Evolutionary conservation across 495 filamentous ascomycete genomes (phyloP).

Genomic region (Lepidopterella palustris): DNA sequence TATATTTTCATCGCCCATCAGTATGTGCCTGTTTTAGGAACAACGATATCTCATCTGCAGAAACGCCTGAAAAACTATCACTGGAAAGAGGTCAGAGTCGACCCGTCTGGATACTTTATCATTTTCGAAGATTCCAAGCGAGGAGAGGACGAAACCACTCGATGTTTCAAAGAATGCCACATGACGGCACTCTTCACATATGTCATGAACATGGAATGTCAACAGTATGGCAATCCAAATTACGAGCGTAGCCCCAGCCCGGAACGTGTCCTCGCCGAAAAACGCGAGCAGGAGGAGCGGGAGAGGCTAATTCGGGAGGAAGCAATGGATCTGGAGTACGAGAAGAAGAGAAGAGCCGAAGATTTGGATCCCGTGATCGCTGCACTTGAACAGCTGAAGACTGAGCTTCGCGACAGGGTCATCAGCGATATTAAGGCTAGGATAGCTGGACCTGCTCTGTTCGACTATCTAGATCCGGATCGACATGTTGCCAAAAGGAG

Average conservation of each 20-base stretch:
- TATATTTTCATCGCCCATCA: slow-evolving; percentile 88
- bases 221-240: slow-evolving; percentile 60
- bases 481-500: slow-evolving; percentile 69
- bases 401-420: slow-evolving; percentile 78
- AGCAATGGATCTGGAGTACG: slow-evolving; percentile 72
- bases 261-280: slow-evolving; percentile 45
- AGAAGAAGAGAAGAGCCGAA: slow-evolving; percentile 73
- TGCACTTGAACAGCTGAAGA: slow-evolving; percentile 65
- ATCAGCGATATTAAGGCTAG: slow-evolving; percentile 79
- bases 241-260: slow-evolving; percentile 59
- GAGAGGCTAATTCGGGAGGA: slow-evolving; percentile 60
- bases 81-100: slow-evolving; percentile 70
- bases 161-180: slow-evolving; percentile 67
- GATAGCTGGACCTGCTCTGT: slow-evolving; percentile 73
- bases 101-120: slow-evolving; percentile 84
- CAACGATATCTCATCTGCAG: slow-evolving; percentile 78
- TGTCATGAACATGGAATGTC: slow-evolving; percentile 82
- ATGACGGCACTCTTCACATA: slow-evolving; percentile 82
- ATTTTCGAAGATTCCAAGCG: slow-evolving; percentile 68
- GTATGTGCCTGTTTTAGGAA: slow-evolving; percentile 78
- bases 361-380: slow-evolving; percentile 82
- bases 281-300: slow-evolving; percentile 49
- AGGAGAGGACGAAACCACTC: slow-evolving; percentile 71
- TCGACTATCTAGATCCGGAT: slow-evolving; percentile 75
- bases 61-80: slow-evolving; percentile 73